Evolutionary conservation across 768 basidiomycete species (phyloP), one percentile per base, ranked within the genome.

Genomic region (Amanita thiersii): DNA sequence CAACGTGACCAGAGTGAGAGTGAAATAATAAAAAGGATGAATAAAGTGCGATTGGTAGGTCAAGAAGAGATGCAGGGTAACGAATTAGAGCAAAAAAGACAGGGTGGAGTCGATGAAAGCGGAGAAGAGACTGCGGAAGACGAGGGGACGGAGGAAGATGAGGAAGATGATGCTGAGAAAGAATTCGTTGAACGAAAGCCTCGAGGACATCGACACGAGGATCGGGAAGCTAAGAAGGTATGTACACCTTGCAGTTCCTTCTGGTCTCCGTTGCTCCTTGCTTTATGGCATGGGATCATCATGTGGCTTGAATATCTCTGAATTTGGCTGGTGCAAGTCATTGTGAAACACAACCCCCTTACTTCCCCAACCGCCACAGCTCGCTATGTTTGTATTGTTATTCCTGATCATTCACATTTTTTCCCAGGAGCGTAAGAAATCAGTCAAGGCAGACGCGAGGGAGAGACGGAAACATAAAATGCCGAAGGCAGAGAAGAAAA

Each of bases 401-500:
- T n/a, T 28, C n/a, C 26, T 48, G 24, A 35, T 31, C 15, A 15
- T 29, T 44, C 23, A 37, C 37, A n/a, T 42, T 25, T 43, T 46
- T 42, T 42, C 44, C 12, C 50, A 94, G 92, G 91, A 93, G 60
- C 79, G 93, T 17, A 97, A 98, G 64, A 88, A 88, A 56, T 79
- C 81, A 3, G 77, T 73, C 19, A 97, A 97, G 58, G 82, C 80
- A 42, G 87, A 88, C 59, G 81, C 86, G 28, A 73, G 81, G 53
- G 92, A 96, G 65, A 86, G 76, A 59, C 73, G 94, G 47, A 89
- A 91, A 61, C 70, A 76, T 51, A 98, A 98, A 67, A 90, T 97
- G 72, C 87, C 93, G 34, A 98, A 98, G 57, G 79, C 84, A 30
- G 90, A 94, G 63, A 98, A 97, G 70, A 89, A 89, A 66, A 74